phyloP scores from a whole-genome alignment of 148 eudicot genomes.

The Cornus kousa region DNA sequence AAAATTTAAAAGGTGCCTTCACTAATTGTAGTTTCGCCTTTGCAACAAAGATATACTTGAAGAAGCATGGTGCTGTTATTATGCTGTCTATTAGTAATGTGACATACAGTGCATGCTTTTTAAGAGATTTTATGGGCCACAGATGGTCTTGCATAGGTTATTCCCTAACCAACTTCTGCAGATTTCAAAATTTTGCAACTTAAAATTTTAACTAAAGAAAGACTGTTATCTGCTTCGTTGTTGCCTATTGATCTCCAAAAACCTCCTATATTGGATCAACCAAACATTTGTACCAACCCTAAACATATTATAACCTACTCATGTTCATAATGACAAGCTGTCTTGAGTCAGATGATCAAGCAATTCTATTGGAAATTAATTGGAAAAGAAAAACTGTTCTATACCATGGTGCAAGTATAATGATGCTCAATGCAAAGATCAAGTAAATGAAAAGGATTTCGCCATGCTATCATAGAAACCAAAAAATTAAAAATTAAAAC shows the following conservation, averaged over 20 bases:
- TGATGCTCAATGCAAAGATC: slow-evolving; percentile 7
- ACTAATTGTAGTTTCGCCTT: not conserved
- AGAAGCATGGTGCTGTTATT: not conserved
- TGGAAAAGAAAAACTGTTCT: not conserved
- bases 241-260: not conserved
- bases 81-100: not conserved
- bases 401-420: not conserved
- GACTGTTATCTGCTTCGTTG: not conserved
- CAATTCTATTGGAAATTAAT: not conserved
- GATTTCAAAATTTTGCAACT: not conserved
- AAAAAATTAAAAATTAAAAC: not conserved
- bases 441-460: not conserved
- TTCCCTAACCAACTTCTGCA: not conserved
- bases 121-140: not conserved
- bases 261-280: not conserved
- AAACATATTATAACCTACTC: not conserved
- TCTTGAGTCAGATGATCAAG: not conserved
- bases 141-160: not conserved
- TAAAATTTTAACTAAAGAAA: not conserved
- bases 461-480: slow-evolving; percentile 1
- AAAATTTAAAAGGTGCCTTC: not conserved
- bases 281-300: not conserved
- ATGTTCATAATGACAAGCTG: not conserved
- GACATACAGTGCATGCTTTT: not conserved
- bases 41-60: not conserved